phyloP scores from a whole-genome alignment of 345 rosid genomes.

The Gossypium herbaceum region DNA sequence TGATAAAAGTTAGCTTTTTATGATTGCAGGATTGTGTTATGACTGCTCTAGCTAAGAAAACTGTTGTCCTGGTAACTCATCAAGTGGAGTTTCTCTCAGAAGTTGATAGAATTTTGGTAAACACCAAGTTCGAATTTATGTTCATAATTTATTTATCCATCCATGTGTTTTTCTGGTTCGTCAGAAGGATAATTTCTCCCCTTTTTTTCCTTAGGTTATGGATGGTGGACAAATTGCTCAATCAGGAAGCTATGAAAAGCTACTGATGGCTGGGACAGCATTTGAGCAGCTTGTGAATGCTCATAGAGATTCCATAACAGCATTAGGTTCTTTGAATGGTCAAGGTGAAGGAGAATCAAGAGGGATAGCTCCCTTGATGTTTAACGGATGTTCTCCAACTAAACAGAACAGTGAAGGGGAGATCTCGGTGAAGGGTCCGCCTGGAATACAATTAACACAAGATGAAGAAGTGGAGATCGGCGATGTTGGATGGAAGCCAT shows the following conservation, averaged over 20 bases:
- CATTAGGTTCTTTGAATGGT: conserved; percentile 28
- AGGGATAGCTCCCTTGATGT: conserved; percentile 17
- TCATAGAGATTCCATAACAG: conserved; percentile 53
- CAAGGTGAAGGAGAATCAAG: conserved; percentile 24
- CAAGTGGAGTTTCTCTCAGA: conserved; percentile 78
- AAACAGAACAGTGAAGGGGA: conserved; percentile 31
- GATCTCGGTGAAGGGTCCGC: conserved; percentile 22
- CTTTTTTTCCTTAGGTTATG: conserved; percentile 43
- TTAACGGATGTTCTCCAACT: conserved; percentile 11
- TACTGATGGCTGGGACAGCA: conserved; percentile 48
- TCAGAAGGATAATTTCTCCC: background rate
- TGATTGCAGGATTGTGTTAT: conserved; percentile 69
- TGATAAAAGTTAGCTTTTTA: background rate
- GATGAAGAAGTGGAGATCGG: conserved; percentile 64
- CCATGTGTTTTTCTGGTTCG: background rate
- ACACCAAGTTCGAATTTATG: background rate
- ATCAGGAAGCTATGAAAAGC: conserved; percentile 58
- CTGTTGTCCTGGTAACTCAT: conserved; percentile 73
- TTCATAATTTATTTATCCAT: background rate
- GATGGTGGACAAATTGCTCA: conserved; percentile 54
- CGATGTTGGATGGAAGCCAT: conserved; percentile 59
- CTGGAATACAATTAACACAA: conserved; percentile 55
- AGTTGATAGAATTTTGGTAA: conserved; percentile 63
- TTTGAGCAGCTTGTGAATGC: conserved; percentile 75
- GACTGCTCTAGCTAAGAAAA: conserved; percentile 48